Evolutionary conservation across 225 moss, liverwort and hornwort genomes (phyloP), one percentile per base, ranked within the genome.

Genomic region (Pleurozium schreberi): DNA sequence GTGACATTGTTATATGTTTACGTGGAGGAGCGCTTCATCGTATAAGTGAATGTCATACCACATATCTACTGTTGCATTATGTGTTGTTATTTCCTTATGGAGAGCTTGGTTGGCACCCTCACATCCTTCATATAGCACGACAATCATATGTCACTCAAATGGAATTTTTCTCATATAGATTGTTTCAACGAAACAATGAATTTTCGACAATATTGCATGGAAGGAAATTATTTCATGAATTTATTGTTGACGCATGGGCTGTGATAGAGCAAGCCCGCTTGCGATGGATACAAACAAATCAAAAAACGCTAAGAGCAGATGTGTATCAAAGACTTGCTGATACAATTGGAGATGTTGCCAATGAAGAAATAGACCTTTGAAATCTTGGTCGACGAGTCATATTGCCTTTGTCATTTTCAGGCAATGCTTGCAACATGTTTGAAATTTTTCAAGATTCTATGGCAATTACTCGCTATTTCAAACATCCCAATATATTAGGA

Each of bases 191-290:
- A 38, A 49, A 30, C 0, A 74, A 74, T 74, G 31, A 47, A 49
- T 74, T 19, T 49, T 74, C 74, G 18, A 74, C 49, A 74, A 74
- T 49, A 74, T 4, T 49, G 11, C 4, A 31, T 31, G 11, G 11
- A 30, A 31, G 7, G 7, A 74, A 31, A 18, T 18, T 47, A 47
- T 74, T 74, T 6, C 30, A 74, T 42, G 31, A 47, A 11, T 74
- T 47, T 4, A 74, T 30, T 74, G 31, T 74, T 2, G 4, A 74
- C 47, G 11, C 18, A 47, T 49, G 19, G 11, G 31, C 0, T 31
- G 0, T 74, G 3, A 74, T 5, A 0, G 11, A 74, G 3, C 31
- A 74, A 75, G 31, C 12, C 0, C 0, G 12, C 2, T 12, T 49
- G 3, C 1, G 0, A 1, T 49, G 12, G 31, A 75, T 49, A 49